phyloP scores from a whole-genome alignment of 306 rosid species.

The Vicia faba region DNA sequence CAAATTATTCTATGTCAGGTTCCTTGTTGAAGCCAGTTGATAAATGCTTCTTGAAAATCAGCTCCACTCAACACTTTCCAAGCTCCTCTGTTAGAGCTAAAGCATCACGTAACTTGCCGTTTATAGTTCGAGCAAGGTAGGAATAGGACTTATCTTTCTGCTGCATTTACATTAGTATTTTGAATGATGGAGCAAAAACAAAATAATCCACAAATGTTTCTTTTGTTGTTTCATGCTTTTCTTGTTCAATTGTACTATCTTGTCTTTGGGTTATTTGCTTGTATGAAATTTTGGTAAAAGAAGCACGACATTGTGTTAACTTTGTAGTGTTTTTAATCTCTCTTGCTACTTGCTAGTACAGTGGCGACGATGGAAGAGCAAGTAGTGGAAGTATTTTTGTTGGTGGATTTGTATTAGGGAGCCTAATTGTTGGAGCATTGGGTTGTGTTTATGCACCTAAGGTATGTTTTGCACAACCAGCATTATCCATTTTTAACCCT shows the following conservation, averaged over 20 bases:
- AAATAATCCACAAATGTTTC: background rate
- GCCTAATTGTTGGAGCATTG: conserved; percentile 63
- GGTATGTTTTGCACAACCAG: conserved; percentile 43
- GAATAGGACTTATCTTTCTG: conserved; percentile 32
- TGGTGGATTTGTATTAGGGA: conserved; percentile 69
- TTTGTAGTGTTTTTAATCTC: conserved; percentile 11
- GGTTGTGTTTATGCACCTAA: conserved; percentile 67
- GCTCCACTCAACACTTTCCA: conserved; percentile 32
- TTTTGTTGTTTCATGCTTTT: background rate
- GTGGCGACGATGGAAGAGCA: conserved; percentile 50
- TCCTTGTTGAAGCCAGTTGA: conserved; percentile 49
- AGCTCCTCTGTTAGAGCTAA: conserved; percentile 41
- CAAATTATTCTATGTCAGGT: conserved; percentile 48
- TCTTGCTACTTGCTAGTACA: conserved; percentile 44
- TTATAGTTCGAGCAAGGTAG: conserved; percentile 61
- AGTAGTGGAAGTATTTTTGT: conserved; percentile 52
- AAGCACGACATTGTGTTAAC: conserved; percentile 14
- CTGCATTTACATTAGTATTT: conserved; percentile 1
- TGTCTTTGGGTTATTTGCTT: background rate
- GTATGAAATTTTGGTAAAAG: conserved; percentile 7
- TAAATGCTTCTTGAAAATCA: conserved; percentile 46
- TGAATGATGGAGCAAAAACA: background rate
- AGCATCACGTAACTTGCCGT: conserved; percentile 37
- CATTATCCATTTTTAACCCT: background rate
- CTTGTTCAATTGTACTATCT: background rate